These are phyloP conservation scores for Lepiota brunneoincarnata DNA, from an alignment of 768 basidiomycete species.

Conservation along the genomic window DNA sequence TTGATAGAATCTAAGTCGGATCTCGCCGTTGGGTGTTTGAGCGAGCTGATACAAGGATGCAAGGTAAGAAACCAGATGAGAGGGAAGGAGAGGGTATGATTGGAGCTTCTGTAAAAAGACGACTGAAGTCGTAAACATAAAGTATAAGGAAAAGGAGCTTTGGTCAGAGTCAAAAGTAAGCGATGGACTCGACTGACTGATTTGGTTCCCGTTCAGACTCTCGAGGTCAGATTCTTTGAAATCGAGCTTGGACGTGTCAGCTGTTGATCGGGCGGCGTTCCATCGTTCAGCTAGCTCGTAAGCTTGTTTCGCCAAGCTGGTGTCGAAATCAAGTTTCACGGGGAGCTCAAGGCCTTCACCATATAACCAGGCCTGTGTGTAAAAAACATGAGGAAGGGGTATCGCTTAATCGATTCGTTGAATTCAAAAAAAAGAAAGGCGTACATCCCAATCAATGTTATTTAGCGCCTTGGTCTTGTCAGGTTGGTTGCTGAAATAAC, in stretches of 20 bases:
- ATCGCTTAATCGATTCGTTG: not conserved
- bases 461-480: conserved; percentile 67
- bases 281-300: conserved; percentile 73
- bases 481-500: conserved; percentile 56
- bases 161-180: not conserved
- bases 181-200: conserved; percentile 48
- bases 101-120: conserved; percentile 84
- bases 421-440: conserved; percentile 24
- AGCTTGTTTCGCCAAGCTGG: conserved; percentile 63
- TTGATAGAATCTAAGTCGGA: conserved; percentile 76
- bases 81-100: conserved; percentile 58
- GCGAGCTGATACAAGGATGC: conserved; percentile 48
- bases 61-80: conserved; percentile 55
- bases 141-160: too few relatives aligned
- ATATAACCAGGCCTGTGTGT: conserved; percentile 71
- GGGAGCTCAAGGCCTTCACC: conserved; percentile 77
- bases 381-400: not conserved
- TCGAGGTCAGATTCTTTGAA: conserved; percentile 64
- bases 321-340: conserved; percentile 73
- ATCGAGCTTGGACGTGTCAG: conserved; percentile 40
- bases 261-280: conserved; percentile 56
- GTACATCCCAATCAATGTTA: conserved; percentile 74
- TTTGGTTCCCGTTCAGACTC: conserved; percentile 73
- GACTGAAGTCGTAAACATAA: conserved; percentile 36
- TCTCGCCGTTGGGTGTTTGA: conserved; percentile 68